phyloP scores from a whole-genome alignment of 305 asterid species.

The Monarda citriodora region DNA sequence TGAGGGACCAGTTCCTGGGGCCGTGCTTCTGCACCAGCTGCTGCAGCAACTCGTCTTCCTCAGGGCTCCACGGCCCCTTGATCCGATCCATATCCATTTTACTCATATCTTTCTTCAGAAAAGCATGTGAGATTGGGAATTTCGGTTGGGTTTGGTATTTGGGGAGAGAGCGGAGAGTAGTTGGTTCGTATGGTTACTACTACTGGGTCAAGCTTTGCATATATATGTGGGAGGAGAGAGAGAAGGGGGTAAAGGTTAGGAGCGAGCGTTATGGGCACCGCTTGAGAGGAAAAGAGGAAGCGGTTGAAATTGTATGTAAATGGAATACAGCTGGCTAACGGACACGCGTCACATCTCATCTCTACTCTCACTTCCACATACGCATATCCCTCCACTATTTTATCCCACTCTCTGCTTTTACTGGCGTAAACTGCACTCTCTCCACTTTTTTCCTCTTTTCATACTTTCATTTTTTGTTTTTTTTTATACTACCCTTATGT shows the following conservation, averaged over 20 bases:
- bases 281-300: slow-evolving; percentile 28
- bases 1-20: slow-evolving; percentile 85
- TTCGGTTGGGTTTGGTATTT: not conserved
- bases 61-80: slow-evolving; percentile 98
- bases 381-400: slow-evolving; percentile 1
- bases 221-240: slow-evolving; percentile 7
- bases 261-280: slow-evolving; percentile 66
- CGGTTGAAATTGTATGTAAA: slow-evolving; percentile 52
- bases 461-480: not conserved
- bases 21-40: slow-evolving; percentile 82
- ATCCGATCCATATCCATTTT: slow-evolving; percentile 74
- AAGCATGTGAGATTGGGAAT: not conserved
- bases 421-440: slow-evolving; percentile 20
- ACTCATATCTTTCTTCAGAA: not conserved
- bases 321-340: slow-evolving; percentile 91
- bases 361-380: slow-evolving; percentile 51
- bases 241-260: slow-evolving; percentile 10
- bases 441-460: not conserved
- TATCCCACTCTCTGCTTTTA: slow-evolving; percentile 16
- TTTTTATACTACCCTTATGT: too few relatives aligned
- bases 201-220: not conserved
- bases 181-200: too few relatives aligned
- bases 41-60: slow-evolving; percentile 71
- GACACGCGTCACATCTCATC: slow-evolving; percentile 73
- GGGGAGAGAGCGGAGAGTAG: slow-evolving; percentile 2